Evolutionary conservation across 257 asterid species (phyloP), one percentile per base, ranked within the genome.

Genomic region (Ocimum tenuiflorum): DNA sequence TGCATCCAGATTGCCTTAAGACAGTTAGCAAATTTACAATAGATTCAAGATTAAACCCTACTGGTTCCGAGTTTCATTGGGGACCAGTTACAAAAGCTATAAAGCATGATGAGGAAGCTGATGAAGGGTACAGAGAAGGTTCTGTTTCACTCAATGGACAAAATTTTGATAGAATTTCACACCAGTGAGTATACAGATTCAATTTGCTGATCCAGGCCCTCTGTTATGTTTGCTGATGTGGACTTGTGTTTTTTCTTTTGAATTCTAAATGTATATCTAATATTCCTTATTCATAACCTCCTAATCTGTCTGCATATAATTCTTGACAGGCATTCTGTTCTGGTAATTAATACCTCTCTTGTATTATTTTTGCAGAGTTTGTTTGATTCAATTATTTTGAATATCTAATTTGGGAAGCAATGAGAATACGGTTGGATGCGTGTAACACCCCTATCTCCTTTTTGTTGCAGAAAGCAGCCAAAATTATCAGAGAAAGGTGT

Each of bases 121-220:
- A 91, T 39, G 94, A 85, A 83, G 98, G 86, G 76, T 78, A 83
- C 54, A 86, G 66, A 70, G 96, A 91, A 82, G 96, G 99, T 69
- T 55, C 99, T 67, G 91, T 87, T 70, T 20, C 81, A 17, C 86
- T 92, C 54, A 80, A 60, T 79, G 81, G 69, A 36, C 86, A 52
- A 55, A 86, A 81, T 79, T 92, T 92, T 81, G 99, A 89, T 71
- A 83, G 85, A 78, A 60, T 88, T 55, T 67, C 95, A 47, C 97
- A 87, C 72, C 79, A 72, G 99, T 92, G 79, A 83, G 97, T 79
- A 64, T 65, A 68, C 54, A 68, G 8, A 33, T 43, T 51, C 10
- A 43, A 8, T 61, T 55, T 19, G 29, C 62, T 59, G 53, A 47
- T 68, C 50, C 27, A 50, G 10, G n/a, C n/a, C 31, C 57, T 13